A percentile compares a stretch with the other conserved stretches of the same genome.
Conservation (phyloP, 2,329 filamentous ascomycete species). For the Ambrosiella cleistominuta region DNA sequence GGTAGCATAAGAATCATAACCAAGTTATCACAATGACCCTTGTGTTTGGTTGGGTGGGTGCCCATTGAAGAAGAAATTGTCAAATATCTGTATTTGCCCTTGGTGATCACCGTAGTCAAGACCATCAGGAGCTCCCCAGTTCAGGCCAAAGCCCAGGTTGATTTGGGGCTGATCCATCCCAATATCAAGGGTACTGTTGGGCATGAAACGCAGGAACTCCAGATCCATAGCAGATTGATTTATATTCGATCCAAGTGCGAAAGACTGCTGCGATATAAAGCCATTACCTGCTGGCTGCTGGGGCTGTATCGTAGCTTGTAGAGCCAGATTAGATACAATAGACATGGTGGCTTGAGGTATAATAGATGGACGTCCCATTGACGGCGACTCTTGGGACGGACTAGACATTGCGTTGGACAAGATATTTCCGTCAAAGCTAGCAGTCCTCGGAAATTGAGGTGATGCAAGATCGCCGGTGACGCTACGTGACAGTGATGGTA, state of each 20-base stretch:
- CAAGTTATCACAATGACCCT: conserved; percentile 1
- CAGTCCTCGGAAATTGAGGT: neutral
- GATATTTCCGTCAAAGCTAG: neutral
- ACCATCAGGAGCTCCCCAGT: conserved; percentile 39
- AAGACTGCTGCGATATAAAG: conserved; percentile 1
- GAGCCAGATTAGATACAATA: neutral
- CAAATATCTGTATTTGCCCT: conserved; percentile 50
- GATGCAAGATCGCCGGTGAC: conserved; percentile 20
- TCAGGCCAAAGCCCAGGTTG: conserved; percentile 50
- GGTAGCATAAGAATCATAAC: neutral
- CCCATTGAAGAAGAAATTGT: conserved; percentile 55
- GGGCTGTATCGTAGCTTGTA: neutral
- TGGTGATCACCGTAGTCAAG: conserved; percentile 44
- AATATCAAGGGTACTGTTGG: conserved; percentile 8
- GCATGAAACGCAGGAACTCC: conserved; percentile 35
- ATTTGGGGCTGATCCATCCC: conserved; percentile 30
- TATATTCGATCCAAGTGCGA: neutral
- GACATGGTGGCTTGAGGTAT: neutral
- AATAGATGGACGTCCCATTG: neutral
- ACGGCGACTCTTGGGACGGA: neutral
- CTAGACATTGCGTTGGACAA: neutral
- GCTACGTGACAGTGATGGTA: conserved; percentile 26
- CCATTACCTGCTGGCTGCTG: neutral
- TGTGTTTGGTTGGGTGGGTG: conserved; percentile 22
- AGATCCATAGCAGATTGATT: conserved; percentile 16